Evolutionary conservation across 192 early-diverging fungal genomes (phyloP).

Genomic region (Chytriomyces sp.): DNA sequence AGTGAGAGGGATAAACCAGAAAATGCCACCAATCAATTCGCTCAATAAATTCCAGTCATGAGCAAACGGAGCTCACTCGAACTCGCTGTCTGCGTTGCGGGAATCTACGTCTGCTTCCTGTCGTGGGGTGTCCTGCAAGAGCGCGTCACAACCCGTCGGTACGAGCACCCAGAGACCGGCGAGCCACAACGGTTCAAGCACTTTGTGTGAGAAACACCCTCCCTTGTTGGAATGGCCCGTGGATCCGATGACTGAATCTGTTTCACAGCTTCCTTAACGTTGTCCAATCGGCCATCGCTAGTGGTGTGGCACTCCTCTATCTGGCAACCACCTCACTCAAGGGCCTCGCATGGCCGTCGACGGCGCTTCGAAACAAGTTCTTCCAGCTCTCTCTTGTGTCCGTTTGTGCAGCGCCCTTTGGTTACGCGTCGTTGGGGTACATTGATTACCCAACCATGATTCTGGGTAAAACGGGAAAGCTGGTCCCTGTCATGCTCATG

Average conservation of each 20-base stretch:
- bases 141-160: conserved; percentile 82
- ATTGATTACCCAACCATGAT: conserved; percentile 99
- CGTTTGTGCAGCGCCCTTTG: conserved; percentile 85
- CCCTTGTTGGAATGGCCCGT: neutral
- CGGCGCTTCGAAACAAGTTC: conserved; percentile 63
- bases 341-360: conserved; percentile 46
- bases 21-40: too few species aligned
- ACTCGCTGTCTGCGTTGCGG: conserved; percentile 69
- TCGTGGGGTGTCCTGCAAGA: conserved; percentile 97
- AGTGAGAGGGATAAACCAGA: too few species aligned
- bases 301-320: conserved; percentile 78
- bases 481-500: conserved; percentile 96
- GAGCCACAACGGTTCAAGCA: conserved; percentile 76
- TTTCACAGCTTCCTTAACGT: conserved; percentile 74
- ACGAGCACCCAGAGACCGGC: conserved; percentile 59
- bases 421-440: conserved; percentile 89
- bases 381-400: conserved; percentile 76
- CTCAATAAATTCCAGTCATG: too few species aligned
- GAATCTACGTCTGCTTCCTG: conserved; percentile 95
- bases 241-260: neutral
- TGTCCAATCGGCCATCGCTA: conserved; percentile 80
- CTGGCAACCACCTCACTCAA: conserved; percentile 50
- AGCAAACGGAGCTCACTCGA: conserved; percentile 42
- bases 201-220: conserved; percentile 65
- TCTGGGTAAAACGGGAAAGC: conserved; percentile 67